Conservation (phyloP, 2,329 filamentous ascomycete genomes). For the Penicillium sp. region DNA sequence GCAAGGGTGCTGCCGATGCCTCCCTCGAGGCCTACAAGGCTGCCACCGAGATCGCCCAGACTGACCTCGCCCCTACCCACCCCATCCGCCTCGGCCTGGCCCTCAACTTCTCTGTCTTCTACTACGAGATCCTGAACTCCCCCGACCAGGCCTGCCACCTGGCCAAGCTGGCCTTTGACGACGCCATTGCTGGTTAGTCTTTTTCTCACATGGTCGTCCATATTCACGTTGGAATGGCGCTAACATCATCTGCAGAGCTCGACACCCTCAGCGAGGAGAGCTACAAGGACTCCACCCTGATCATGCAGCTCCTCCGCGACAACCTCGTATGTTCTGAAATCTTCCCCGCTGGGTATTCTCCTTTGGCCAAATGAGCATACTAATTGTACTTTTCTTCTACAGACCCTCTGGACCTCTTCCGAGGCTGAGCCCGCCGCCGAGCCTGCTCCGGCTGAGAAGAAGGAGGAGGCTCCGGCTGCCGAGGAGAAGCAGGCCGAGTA, state of each 20-base stretch:
- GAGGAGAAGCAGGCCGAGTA: conserved; percentile 49
- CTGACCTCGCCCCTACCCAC: conserved; percentile 86
- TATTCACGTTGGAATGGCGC: conserved; percentile 16
- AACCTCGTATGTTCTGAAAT: conserved; percentile 71
- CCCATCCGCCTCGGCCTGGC: conserved; percentile 90
- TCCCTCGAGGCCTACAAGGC: conserved; percentile 97
- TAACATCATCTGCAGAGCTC: conserved; percentile 64
- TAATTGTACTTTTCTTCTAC: conserved; percentile 27
- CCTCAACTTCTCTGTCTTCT: conserved; percentile 98
- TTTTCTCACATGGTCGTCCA: neutral
- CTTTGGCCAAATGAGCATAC: conserved; percentile 8
- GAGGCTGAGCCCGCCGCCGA: conserved; percentile 81
- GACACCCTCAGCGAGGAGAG: conserved; percentile 97
- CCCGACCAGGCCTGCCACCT: conserved; percentile 98
- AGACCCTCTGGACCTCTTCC: conserved; percentile 99
- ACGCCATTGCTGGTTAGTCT: conserved; percentile 80
- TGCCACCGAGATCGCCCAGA: conserved; percentile 86
- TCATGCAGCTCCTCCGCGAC: conserved; percentile 98
- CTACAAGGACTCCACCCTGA: conserved; percentile 98
- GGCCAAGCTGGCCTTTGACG: conserved; percentile 93
- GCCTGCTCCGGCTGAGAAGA: conserved; percentile 44
- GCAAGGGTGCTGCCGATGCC: conserved; percentile 91
- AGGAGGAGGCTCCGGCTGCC: conserved; percentile 45
- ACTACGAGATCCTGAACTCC: conserved; percentile 99
- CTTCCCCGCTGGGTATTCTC: neutral